Evolutionary conservation across 2,329 filamentous ascomycete species (phyloP).

Genomic region (Pseudogymnoascus sp.): DNA sequence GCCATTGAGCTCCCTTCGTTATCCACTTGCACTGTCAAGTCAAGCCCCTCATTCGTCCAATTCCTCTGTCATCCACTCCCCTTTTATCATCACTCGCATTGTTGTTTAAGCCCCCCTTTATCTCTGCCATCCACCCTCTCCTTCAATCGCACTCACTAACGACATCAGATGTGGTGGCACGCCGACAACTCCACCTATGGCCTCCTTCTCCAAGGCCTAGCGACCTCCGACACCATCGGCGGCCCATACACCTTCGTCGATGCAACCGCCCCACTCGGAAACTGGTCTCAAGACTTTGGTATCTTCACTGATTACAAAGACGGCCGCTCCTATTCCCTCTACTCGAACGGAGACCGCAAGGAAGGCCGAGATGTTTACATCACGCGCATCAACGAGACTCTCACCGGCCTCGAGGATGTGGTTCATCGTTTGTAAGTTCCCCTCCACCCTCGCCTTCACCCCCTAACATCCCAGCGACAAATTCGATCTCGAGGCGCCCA

Average conservation of each 20-base stretch:
- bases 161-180: slow-evolving; percentile 49
- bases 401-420: slow-evolving; percentile 43
- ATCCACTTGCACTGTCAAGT: too few relatives aligned
- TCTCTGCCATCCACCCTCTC: too few relatives aligned
- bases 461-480: slow-evolving; percentile 33
- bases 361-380: slow-evolving; percentile 51
- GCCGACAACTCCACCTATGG: slow-evolving; percentile 51
- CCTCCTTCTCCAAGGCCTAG: slow-evolving; percentile 48
- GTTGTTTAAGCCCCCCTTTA: too few relatives aligned
- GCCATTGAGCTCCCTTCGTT: too few relatives aligned
- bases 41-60: too few relatives aligned
- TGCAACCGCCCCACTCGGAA: slow-evolving; percentile 47
- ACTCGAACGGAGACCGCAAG: slow-evolving; percentile 49
- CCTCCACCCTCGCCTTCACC: not conserved
- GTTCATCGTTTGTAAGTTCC: slow-evolving; percentile 38
- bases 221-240: slow-evolving; percentile 43
- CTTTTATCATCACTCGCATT: too few relatives aligned
- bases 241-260: slow-evolving; percentile 31
- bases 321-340: slow-evolving; percentile 46
- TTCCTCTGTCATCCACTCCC: too few relatives aligned
- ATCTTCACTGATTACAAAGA: slow-evolving; percentile 53
- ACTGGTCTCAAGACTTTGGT: slow-evolving; percentile 56
- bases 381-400: slow-evolving; percentile 43
- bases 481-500: slow-evolving; percentile 52
- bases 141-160: not conserved